Percentiles rank a stretch among this genome's conserved stretches.
phyloP scores from a whole-genome alignment of 306 rosid genomes.

The Trifolium fragiferum region DNA sequence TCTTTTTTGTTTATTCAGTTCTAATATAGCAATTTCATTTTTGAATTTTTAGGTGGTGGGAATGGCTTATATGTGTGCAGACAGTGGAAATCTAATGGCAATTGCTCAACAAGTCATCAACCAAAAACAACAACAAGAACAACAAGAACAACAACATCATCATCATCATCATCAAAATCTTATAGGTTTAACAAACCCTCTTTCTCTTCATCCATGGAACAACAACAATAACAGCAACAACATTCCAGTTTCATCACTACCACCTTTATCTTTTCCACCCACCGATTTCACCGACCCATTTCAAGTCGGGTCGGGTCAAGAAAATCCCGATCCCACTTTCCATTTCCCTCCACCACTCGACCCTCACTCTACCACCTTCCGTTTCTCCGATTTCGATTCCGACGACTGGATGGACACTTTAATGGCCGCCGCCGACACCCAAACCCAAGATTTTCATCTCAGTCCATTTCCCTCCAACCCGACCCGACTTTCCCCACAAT shows the following conservation, averaged over 20 bases:
- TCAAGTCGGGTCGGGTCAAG: conserved; percentile 64
- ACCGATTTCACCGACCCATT: conserved; percentile 75
- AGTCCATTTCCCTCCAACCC: conserved; percentile 53
- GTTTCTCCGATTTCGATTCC: conserved; percentile 84
- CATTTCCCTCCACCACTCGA: conserved; percentile 69
- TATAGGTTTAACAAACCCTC: conserved; percentile 42
- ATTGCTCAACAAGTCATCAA: conserved; percentile 97
- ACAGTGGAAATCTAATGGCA: conserved; percentile 97
- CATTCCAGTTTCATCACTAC: conserved; percentile 37
- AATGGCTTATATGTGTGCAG: conserved; percentile 96
- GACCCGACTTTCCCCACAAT: conserved; percentile 66
- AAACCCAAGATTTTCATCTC: conserved; percentile 59
- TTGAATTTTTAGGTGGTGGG: conserved; percentile 42
- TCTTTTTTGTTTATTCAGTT: too few species aligned
- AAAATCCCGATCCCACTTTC: conserved; percentile 59
- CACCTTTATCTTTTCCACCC: conserved; percentile 57
- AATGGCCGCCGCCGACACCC: conserved; percentile 72
- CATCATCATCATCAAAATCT: conserved; percentile 46
- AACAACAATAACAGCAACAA: conserved; percentile 10
- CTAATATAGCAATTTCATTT: not conserved
- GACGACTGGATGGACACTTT: conserved; percentile 97
- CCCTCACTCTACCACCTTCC: conserved; percentile 61
- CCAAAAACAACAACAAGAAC: conserved; percentile 80
- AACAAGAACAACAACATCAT: conserved; percentile 49
- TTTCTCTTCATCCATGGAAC: conserved; percentile 75